phyloP scores from a whole-genome alignment of 2,329 filamentous ascomycete genomes.

The Atkinsonella texensis region DNA sequence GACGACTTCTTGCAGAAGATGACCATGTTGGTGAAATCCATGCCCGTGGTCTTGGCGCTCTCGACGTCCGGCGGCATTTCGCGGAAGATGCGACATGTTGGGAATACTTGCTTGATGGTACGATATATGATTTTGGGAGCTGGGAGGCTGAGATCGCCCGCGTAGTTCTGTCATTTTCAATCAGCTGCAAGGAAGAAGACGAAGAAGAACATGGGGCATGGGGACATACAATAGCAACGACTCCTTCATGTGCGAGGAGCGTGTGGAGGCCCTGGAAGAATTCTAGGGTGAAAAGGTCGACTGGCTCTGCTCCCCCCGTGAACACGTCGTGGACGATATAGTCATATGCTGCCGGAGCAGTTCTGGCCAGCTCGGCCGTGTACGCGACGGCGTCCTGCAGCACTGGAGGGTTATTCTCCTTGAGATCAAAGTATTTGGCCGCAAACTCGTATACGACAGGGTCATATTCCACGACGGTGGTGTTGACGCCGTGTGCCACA shows the following conservation, averaged over 20 bases:
- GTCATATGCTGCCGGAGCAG: conserved; percentile 49
- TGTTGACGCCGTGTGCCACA: conserved; percentile 78
- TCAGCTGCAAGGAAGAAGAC: conserved; percentile 8
- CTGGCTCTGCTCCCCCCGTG: conserved; percentile 86
- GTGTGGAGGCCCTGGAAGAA: conserved; percentile 62
- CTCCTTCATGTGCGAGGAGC: conserved; percentile 65
- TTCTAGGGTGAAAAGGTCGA: conserved; percentile 74
- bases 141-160: conserved; percentile 70
- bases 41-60: conserved; percentile 32
- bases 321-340: conserved; percentile 98
- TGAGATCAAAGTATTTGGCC: conserved; percentile 68
- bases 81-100: conserved; percentile 82
- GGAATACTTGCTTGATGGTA: conserved; percentile 74
- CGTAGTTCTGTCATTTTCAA: conserved; percentile 60
- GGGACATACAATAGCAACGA: conserved; percentile 67
- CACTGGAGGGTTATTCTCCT: conserved; percentile 63
- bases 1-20: conserved; percentile 72
- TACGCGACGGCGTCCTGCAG: conserved; percentile 75
- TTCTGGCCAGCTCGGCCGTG: conserved; percentile 33
- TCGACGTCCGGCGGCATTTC: conserved; percentile 49
- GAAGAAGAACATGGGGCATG: conserved; percentile 7
- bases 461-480: conserved; percentile 91
- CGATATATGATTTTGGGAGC: conserved; percentile 67
- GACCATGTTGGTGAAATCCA: conserved; percentile 90
- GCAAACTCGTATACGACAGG: conserved; percentile 80